These are phyloP conservation scores for Candida cerambycidarum DNA, from an alignment of 805 yeast species.

Conservation along the genomic window DNA sequence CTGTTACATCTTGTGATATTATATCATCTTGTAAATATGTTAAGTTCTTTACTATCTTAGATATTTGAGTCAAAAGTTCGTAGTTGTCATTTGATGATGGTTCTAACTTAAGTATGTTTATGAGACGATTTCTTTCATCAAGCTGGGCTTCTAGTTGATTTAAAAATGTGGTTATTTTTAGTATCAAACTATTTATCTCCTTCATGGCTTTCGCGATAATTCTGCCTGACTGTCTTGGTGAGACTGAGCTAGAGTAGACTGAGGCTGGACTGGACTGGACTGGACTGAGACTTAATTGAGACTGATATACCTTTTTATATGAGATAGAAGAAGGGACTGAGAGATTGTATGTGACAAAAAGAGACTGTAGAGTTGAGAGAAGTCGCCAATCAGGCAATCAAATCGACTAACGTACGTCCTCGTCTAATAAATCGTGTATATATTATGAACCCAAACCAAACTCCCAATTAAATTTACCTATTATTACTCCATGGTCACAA, in stretches of 20 bases:
- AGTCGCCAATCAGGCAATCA: too few species aligned
- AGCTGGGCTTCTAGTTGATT: conserved; percentile 28
- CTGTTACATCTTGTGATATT: conserved; percentile 9
- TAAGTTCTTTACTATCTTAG: conserved; percentile 26
- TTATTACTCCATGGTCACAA: too few species aligned
- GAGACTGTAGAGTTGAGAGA: too few species aligned
- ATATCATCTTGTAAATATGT: conserved; percentile 31
- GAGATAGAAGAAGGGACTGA: too few species aligned
- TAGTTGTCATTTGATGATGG: conserved; percentile 41
- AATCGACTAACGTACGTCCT: too few species aligned
- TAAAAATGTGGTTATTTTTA: conserved; percentile 20
- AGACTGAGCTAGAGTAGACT: neutral
- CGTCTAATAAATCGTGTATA: neutral
- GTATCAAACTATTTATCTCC: conserved; percentile 7
- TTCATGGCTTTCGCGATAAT: conserved; percentile 1
- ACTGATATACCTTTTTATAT: too few species aligned
- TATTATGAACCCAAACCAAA: neutral
- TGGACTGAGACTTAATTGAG: too few species aligned
- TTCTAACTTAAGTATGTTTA: conserved; percentile 28
- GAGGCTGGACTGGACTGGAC: too few species aligned
- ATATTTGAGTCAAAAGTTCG: conserved; percentile 32
- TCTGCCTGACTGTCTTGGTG: neutral
- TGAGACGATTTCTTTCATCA: conserved; percentile 35
- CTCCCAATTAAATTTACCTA: neutral
- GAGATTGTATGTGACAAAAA: too few species aligned